A percentile compares a stretch with the other conserved stretches of the same genome.
These are phyloP conservation scores for Neoboletus subvelutipes DNA, from an alignment of 768 basidiomycete genomes.

Conservation along the genomic window DNA sequence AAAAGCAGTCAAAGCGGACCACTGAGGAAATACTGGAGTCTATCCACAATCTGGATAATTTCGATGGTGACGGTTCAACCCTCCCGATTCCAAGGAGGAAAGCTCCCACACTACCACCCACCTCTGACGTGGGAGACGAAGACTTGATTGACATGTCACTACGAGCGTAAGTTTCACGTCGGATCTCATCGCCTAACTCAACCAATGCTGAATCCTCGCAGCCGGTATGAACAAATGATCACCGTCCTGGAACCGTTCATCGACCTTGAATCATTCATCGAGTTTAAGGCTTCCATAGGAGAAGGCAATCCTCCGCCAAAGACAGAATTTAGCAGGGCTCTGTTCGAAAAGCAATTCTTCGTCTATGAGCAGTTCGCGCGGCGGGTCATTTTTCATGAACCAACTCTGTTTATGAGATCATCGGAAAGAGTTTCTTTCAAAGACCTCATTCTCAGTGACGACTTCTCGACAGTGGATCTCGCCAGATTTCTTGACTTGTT, in stretches of 20 bases:
- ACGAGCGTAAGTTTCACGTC: conserved; percentile 5
- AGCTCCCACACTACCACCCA: neutral
- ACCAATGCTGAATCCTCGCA: neutral
- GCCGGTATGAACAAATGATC: conserved; percentile 6
- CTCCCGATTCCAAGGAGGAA: neutral
- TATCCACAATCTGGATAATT: neutral
- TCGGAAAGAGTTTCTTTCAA: conserved; percentile 33
- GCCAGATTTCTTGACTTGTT: conserved; percentile 9
- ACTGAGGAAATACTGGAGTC: neutral
- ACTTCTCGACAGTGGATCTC: conserved; percentile 29
- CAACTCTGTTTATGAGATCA: conserved; percentile 27
- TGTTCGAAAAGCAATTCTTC: neutral
- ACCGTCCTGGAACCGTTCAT: neutral
- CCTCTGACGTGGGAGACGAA: conserved; percentile 8
- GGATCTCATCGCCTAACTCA: neutral
- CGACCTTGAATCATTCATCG: conserved; percentile 4
- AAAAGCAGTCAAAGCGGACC: neutral
- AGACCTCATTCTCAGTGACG: conserved; percentile 33
- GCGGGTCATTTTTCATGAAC: conserved; percentile 32
- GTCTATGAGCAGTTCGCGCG: conserved; percentile 27
- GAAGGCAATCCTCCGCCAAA: neutral
- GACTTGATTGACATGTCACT: conserved; percentile 17
- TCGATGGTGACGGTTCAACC: neutral
- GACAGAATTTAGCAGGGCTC: neutral
- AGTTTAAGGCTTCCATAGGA: neutral